Conservation (phyloP, 768 basidiomycete genomes). For the Tulasnella calospora region DNA sequence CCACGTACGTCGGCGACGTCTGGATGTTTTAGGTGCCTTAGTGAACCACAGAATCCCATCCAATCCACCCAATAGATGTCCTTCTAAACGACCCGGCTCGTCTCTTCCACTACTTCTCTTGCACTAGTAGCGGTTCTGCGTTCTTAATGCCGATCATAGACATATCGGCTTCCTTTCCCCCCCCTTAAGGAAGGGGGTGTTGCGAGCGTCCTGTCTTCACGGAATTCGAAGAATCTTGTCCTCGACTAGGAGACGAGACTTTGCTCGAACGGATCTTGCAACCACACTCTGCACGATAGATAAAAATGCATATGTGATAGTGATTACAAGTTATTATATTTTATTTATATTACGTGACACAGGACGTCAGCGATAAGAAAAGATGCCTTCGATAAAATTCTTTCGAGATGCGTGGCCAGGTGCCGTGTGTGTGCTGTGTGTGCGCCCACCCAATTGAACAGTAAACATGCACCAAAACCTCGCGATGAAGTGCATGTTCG, state of each 20-base stretch:
- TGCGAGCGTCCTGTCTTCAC: background rate
- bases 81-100: background rate
- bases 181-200: background rate
- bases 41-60: too few relatives aligned
- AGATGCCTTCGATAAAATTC: background rate
- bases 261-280: background rate
- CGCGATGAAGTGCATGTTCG: background rate
- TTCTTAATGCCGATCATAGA: background rate
- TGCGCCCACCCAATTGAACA: too few relatives aligned
- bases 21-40: background rate
- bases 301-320: background rate
- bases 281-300: background rate
- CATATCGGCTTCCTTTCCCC: background rate
- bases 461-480: background rate
- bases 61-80: too few relatives aligned
- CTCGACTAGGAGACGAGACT: background rate
- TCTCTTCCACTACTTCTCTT: background rate
- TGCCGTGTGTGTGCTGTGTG: too few relatives aligned
- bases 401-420: too few relatives aligned
- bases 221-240: background rate
- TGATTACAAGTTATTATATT: background rate
- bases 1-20: too few relatives aligned
- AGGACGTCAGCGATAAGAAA: background rate
- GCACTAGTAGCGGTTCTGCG: background rate
- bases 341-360: background rate